A percentile compares a stretch with the other conserved stretches of the same genome.
Evolutionary conservation across 345 rosid genomes (phyloP).

Genomic region (Triadica sebifera): DNA sequence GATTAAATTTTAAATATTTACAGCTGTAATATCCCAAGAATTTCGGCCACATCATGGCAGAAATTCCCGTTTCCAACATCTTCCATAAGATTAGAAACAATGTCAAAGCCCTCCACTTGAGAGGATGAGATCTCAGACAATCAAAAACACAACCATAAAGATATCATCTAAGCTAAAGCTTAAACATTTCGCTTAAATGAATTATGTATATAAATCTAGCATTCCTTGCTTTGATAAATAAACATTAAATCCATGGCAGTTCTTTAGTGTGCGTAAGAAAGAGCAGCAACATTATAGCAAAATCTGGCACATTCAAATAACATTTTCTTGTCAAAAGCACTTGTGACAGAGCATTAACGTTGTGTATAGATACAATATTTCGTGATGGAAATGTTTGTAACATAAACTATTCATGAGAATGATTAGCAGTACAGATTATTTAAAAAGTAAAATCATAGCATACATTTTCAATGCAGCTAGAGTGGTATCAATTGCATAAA

Average conservation of each 20-base stretch:
- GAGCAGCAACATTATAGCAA: not conserved
- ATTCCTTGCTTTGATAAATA: not conserved
- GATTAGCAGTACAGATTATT: too few relatives aligned
- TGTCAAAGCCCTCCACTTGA: too few relatives aligned
- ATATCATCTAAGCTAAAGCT: not conserved
- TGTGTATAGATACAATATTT: not conserved
- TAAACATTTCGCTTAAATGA: too few relatives aligned
- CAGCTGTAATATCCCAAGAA: too few relatives aligned
- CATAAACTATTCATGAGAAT: too few relatives aligned
- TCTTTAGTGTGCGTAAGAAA: not conserved
- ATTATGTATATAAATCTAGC: not conserved
- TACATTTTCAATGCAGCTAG: not conserved
- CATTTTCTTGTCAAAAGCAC: not conserved
- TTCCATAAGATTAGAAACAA: not conserved
- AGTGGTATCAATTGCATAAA: not conserved
- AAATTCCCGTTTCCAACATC: not conserved
- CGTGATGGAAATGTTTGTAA: not conserved
- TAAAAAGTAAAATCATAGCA: not conserved
- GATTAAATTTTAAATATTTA: too few relatives aligned
- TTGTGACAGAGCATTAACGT: not conserved
- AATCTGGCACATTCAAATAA: not conserved
- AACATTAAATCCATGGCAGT: not conserved
- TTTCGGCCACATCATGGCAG: too few relatives aligned
- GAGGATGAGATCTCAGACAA: too few relatives aligned
- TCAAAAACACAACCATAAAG: not conserved